Evolutionary conservation across 805 yeast species (phyloP).

Genomic region (Candida peoriensis): DNA sequence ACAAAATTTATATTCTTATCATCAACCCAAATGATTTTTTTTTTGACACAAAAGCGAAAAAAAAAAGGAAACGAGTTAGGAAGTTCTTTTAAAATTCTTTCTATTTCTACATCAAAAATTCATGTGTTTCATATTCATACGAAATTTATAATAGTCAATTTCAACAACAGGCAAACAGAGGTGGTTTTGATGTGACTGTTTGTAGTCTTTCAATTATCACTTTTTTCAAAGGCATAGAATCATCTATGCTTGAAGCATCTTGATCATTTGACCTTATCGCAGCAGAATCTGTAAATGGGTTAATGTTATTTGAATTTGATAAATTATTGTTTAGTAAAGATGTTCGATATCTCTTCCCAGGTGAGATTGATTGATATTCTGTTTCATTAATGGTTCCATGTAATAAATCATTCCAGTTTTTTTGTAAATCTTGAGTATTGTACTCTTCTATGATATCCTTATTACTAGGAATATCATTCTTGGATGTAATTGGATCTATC

Average conservation of each 20-base stretch:
- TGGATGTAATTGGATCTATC: not conserved
- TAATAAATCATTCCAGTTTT: slow-evolving; percentile 27
- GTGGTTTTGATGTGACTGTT: slow-evolving; percentile 49
- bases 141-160: too few relatives aligned
- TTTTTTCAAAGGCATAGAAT: slow-evolving; percentile 27
- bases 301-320: not conserved
- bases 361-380: slow-evolving; percentile 14
- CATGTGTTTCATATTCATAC: too few relatives aligned
- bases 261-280: too few relatives aligned
- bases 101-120: too few relatives aligned
- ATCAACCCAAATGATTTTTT: too few relatives aligned
- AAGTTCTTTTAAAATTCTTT: too few relatives aligned
- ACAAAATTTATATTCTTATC: too few relatives aligned
- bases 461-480: not conserved
- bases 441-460: slow-evolving; percentile 2
- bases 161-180: slow-evolving; percentile 65
- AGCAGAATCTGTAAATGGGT: too few relatives aligned
- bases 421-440: slow-evolving; percentile 17
- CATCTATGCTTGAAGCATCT: slow-evolving; percentile 3
- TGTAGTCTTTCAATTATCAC: slow-evolving; percentile 60
- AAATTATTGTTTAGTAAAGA: too few relatives aligned
- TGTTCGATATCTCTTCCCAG: not conserved
- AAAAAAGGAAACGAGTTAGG: too few relatives aligned
- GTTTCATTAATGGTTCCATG: slow-evolving; percentile 27
- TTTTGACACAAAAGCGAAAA: too few relatives aligned